Conservation (phyloP, 768 basidiomycete genomes). For the Boletus pseudo-olivaceus region DNA sequence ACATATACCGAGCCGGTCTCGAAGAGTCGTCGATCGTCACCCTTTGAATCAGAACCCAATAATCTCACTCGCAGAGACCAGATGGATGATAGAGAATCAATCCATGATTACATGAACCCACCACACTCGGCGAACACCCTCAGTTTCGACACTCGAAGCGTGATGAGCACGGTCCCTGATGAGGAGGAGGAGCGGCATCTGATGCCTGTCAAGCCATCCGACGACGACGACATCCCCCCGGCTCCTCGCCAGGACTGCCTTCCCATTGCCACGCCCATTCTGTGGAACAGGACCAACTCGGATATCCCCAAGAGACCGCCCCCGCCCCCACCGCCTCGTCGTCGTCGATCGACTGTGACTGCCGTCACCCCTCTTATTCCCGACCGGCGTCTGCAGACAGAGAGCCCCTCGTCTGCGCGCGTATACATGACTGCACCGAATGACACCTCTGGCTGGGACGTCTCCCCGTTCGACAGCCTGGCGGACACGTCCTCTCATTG, state of each 20-base stretch:
- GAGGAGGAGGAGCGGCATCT: conserved; percentile 43
- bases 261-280: conserved; percentile 13
- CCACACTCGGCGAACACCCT: conserved; percentile 22
- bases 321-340: conserved; percentile 64
- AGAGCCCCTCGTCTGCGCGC: conserved; percentile 13
- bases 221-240: conserved; percentile 24
- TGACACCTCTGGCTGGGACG: conserved; percentile 36
- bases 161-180: conserved; percentile 40
- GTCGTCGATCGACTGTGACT: conserved; percentile 41
- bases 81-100: conserved; percentile 24
- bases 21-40: conserved; percentile 23
- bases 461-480: conserved; percentile 66
- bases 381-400: conserved; percentile 32
- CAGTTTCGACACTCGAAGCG: conserved; percentile 36
- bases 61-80: conserved; percentile 12
- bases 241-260: conserved; percentile 15
- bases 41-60: conserved; percentile 31
- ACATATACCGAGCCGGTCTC: conserved; percentile 57
- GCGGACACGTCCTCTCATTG: conserved; percentile 48
- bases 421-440: conserved; percentile 30
- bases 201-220: conserved; percentile 27
- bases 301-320: conserved; percentile 42
- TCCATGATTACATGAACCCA: conserved; percentile 19
- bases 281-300: conserved; percentile 24
- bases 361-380: conserved; percentile 45